These are phyloP conservation scores for Cryphonectria radicalis DNA, from an alignment of 2,329 filamentous ascomycete species.

Conservation along the genomic window DNA sequence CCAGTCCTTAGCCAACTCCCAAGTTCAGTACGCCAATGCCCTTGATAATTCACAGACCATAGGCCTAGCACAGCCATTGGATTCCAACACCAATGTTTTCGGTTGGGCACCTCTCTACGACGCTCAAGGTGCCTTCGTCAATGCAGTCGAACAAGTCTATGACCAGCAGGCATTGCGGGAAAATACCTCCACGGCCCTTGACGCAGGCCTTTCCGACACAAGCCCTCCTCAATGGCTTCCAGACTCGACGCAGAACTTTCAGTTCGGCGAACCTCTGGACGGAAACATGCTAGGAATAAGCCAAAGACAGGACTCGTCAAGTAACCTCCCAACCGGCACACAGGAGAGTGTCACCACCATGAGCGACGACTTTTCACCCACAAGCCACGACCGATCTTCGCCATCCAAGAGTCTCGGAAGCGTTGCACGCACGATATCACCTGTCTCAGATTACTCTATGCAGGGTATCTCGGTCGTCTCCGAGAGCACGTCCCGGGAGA, in stretches of 20 bases:
- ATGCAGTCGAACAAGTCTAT: conserved; percentile 7
- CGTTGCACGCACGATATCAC: conserved; percentile 1
- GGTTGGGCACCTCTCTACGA: neutral
- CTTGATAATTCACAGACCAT: neutral
- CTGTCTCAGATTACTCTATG: conserved; percentile 6
- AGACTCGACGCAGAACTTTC: neutral
- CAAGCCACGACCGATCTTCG: neutral
- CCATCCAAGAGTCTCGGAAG: neutral
- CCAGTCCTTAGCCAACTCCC: neutral
- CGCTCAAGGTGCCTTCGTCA: neutral
- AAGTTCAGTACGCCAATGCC: neutral
- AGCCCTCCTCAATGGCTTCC: neutral
- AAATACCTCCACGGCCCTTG: neutral
- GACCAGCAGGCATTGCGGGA: neutral
- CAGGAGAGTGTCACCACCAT: neutral
- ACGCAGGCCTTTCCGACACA: neutral
- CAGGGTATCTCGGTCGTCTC: conserved; percentile 4
- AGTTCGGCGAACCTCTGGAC: neutral
- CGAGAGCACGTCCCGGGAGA: conserved; percentile 7
- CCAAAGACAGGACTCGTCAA: neutral
- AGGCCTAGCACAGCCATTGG: neutral
- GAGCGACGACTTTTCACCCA: neutral
- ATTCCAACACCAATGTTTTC: neutral
- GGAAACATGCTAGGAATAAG: neutral
- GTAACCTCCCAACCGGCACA: neutral